Evolutionary conservation across 345 rosid species (phyloP), one percentile per base, ranked within the genome.

Genomic region (Euphorbia tirucalli): DNA sequence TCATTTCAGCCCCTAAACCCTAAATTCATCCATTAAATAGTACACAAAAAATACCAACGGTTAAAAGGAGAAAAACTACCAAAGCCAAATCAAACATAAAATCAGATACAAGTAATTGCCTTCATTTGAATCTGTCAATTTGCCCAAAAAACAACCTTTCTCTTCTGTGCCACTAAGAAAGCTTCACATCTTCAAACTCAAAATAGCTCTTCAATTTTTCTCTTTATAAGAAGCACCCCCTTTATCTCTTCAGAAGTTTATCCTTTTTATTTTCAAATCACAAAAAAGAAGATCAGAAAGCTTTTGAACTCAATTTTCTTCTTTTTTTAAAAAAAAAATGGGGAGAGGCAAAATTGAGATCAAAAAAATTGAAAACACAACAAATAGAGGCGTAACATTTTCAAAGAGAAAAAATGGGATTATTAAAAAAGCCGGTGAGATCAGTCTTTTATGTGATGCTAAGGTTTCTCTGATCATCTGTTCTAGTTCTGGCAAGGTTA

Each of bases 321-420:
- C n/a, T n/a, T n/a, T n/a, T n/a, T n/a, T n/a, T n/a, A n/a, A n/a
- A n/a, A n/a, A n/a, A 41, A 41, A 43, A 48, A 89, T 89, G 94
- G 97, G 94, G 60, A 85, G 97, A 78, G 97, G 92, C 0, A 89
- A 85, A 84, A 87, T 87, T 68, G 93, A 90, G 87, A 88, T 90
- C 74, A 91, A 87, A 83, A 87, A 90, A 81, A 89, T 89, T 74
- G 97, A 89, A 77, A 91, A 91, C 83, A 71, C 79, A 7, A 87
- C 85, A 83, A 87, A 89, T 81, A 86, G 97, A 83, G 87, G 86
- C n/a, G 88, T 89, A 61, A 89, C 94, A 8, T 91, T 81, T 76
- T 80, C 94, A 4, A 91, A 91, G 87, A 89, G 92, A 65, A 91
- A 85, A 30, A 87, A 72, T 75, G 97, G 94, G 31, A 82, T 91